These are phyloP conservation scores for Micractinium sp. DNA, from an alignment of 139 green algal genomes.

Conservation along the genomic window DNA sequence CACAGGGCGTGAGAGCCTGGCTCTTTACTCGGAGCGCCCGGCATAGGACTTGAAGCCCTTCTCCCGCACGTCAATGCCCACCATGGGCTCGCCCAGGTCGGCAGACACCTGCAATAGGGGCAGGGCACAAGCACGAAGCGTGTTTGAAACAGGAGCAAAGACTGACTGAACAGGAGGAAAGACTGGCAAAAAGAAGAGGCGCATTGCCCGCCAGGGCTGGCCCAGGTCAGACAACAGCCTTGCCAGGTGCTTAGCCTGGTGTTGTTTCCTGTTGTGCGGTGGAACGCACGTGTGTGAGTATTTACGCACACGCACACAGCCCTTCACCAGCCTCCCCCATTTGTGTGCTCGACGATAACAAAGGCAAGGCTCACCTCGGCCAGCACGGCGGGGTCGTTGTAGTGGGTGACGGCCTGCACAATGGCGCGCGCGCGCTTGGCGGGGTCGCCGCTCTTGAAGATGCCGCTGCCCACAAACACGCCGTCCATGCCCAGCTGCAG, in stretches of 20 bases:
- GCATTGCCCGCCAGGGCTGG: too few relatives aligned
- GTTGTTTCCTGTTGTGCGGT: too few relatives aligned
- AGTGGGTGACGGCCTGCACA: conserved; percentile 98
- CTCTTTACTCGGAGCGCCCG: conserved; percentile 23
- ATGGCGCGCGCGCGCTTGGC: conserved; percentile 93
- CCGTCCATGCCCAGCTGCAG: conserved; percentile 95
- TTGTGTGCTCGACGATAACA: too few relatives aligned
- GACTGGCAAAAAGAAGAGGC: not conserved
- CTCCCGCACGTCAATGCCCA: conserved; percentile 94
- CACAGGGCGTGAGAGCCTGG: too few relatives aligned
- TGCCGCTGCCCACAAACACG: conserved; percentile 98
- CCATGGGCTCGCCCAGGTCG: conserved; percentile 96
- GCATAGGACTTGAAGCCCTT: conserved; percentile 55
- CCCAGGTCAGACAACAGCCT: not conserved
- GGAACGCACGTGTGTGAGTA: too few relatives aligned
- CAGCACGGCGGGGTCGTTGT: conserved; percentile 96
- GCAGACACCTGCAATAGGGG: conserved; percentile 65
- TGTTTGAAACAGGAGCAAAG: too few relatives aligned
- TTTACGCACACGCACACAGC: not conserved
- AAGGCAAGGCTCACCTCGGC: conserved; percentile 64
- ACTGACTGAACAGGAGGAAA: not conserved
- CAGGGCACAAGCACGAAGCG: too few relatives aligned
- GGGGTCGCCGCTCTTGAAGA: conserved; percentile 99
- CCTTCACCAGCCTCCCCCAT: not conserved
- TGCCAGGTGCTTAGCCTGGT: too few relatives aligned